Conservation (phyloP, 495 filamentous ascomycete genomes). For the Penicillium taxi region DNA sequence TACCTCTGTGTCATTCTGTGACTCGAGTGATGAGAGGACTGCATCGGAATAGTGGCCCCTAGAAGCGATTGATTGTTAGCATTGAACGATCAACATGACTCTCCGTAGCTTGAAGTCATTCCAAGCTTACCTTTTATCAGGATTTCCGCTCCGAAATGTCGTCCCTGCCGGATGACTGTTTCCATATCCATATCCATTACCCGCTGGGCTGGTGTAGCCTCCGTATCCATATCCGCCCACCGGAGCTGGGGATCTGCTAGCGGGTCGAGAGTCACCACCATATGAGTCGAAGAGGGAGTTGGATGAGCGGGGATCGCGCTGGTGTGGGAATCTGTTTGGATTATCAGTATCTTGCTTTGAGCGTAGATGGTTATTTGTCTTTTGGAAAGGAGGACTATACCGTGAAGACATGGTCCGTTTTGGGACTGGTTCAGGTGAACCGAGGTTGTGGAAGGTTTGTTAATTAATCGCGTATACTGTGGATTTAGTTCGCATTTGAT, state of each 20-base stretch:
- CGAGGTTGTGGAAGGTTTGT: conserved; percentile 1
- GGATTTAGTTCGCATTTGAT: too few relatives aligned
- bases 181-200: conserved; percentile 26
- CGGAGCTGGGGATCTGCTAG: conserved; percentile 45
- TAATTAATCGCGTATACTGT: too few relatives aligned
- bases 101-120: not conserved
- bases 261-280: conserved; percentile 49
- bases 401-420: conserved; percentile 23
- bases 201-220: conserved; percentile 51
- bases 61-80: conserved; percentile 7
- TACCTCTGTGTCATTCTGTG: conserved; percentile 87
- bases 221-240: conserved; percentile 45
- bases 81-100: not conserved
- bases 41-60: conserved; percentile 92
- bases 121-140: conserved; percentile 63
- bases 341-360: not conserved
- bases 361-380: not conserved
- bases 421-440: conserved; percentile 2
- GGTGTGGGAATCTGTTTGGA: conserved; percentile 48
- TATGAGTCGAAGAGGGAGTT: conserved; percentile 84
- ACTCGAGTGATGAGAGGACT: conserved; percentile 87
- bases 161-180: conserved; percentile 25
- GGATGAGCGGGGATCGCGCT: conserved; percentile 76
- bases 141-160: conserved; percentile 62
- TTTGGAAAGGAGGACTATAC: conserved; percentile 14